Evolutionary conservation across 2,329 filamentous ascomycete genomes (phyloP), one percentile per base, ranked within the genome.

Genomic region (Tolypocladium endophyticum): DNA sequence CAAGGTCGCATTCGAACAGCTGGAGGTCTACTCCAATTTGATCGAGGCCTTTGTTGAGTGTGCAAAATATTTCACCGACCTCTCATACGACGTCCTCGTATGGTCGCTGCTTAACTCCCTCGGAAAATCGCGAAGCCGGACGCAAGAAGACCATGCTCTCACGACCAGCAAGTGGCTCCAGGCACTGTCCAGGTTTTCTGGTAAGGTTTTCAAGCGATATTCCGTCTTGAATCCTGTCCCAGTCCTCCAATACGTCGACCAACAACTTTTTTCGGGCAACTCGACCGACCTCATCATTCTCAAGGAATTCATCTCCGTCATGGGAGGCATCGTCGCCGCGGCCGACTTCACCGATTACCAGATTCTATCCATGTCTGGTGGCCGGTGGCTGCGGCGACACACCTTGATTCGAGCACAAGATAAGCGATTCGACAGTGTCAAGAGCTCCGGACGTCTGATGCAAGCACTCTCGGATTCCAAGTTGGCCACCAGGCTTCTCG

Each of bases 11-110:
- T 85, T 99, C 60, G 87, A 87, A 63, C 92, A 97, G 72, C 90
- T 97, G 61, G 92, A 99, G 73, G 87, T 89, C 0, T 99, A 99
- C 71, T 89, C 89, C 70, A 99, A 97, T 70, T 82, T 99, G 62
- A 96, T 96, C 60, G 90, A 96, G 62, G 90, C 91, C 6, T 90
- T 99, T 62, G 92, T 97, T 18, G 92, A 97, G 70, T 97, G 92
- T 69, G 92, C 90, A 45, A 88, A 90, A 67, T 97, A 97, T 71
- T 97, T 97, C 66, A 96, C 93, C 1, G 87, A 90, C 59, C 77
- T 99, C 43, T 93, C 90, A 0, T 96, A 96, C 70, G 94, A 99
- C 72, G 90, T 96, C 38, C 79, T 99, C 53, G 89, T 91, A 4
- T 99, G 93, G 92, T 90, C 91, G 25, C 79, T 99, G 53, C 85